These are phyloP conservation scores for Trichoderma harzianum DNA, from an alignment of 2,329 filamentous ascomycete species.

Conservation along the genomic window DNA sequence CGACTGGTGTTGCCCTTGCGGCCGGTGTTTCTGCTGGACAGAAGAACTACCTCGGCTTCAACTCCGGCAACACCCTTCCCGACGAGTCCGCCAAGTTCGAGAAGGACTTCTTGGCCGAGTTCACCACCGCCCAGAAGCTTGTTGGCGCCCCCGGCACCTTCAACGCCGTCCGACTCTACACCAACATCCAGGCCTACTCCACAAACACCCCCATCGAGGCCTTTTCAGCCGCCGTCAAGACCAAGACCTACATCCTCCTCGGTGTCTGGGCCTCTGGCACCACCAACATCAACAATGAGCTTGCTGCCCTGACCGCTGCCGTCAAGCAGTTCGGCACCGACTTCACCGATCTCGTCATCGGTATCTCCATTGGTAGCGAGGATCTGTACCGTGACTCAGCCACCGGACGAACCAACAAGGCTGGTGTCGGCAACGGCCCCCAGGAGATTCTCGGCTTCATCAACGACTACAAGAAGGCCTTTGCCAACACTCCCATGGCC, in stretches of 20 bases:
- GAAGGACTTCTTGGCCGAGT: conserved; percentile 47
- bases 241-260: conserved; percentile 59
- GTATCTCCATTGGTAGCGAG: conserved; percentile 64
- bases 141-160: conserved; percentile 48
- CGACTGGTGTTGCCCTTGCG: conserved; percentile 38
- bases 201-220: conserved; percentile 77
- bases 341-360: conserved; percentile 57
- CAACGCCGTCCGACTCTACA: conserved; percentile 62
- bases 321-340: conserved; percentile 50
- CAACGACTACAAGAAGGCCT: conserved; percentile 56
- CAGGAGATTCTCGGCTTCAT: conserved; percentile 63
- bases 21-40: conserved; percentile 38
- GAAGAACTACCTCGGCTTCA: conserved; percentile 53
- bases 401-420: conserved; percentile 61
- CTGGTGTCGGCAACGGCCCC: conserved; percentile 58
- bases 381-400: conserved; percentile 62
- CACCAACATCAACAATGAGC: conserved; percentile 56
- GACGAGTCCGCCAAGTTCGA: conserved; percentile 52
- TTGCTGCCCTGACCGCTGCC: conserved; percentile 56
- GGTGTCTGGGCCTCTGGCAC: conserved; percentile 61
- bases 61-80: conserved; percentile 46
- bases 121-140: conserved; percentile 38
- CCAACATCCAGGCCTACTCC: conserved; percentile 62
- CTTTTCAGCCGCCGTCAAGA: conserved; percentile 66
- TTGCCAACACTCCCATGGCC: conserved; percentile 44